Evolutionary conservation across 1,284 basidiomycete species (phyloP), one percentile per base, ranked within the genome.

Genomic region (Apiotrichum domesticum): DNA sequence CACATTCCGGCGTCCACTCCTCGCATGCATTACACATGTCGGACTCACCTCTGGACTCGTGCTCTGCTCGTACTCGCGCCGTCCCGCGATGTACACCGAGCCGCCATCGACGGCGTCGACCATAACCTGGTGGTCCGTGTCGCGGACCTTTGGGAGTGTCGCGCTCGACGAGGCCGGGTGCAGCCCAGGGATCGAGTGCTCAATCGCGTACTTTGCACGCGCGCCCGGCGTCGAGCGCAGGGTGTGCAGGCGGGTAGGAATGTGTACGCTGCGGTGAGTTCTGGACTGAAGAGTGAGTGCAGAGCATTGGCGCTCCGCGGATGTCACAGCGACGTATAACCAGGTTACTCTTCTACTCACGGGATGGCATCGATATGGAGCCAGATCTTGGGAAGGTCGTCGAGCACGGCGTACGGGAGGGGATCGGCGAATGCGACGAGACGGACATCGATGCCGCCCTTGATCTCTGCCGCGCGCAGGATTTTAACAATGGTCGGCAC

Each of bases 341-440:
- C 8, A 13, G 37, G 37, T 13, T 39, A 7, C 13, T 39, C 8
- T 39, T 13, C 37, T 9, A 63, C 69, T 57, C 55, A 71, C 69
- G 70, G 70, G 29, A 75, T 66, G 35, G 68, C 66, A 53, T 75
- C 71, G 15, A 73, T 56, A 44, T 70, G 69, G 0, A 72, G 57
- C 70, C 69, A 72, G 42, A 68, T 51, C 3, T 59, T 67, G 3
- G 69, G 15, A 9, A 13, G n/a, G n/a, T 43, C 37, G 37, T 39
- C 37, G 8, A 39, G 37, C 8, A 39, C 37, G 37, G 37, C 37
- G 37, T 39, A 39, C 37, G 37, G 37, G 13, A 39, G 37, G 8
- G 37, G 37, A 13, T 39, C 37, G 37, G 37, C 37, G 37, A 39
- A 13, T 7, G 37, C 37, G 7, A 39, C 13, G 8, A 39, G 7